Evolutionary conservation across 2,329 filamentous ascomycete genomes (phyloP).

Genomic region (Cryphonectria parasitica): DNA sequence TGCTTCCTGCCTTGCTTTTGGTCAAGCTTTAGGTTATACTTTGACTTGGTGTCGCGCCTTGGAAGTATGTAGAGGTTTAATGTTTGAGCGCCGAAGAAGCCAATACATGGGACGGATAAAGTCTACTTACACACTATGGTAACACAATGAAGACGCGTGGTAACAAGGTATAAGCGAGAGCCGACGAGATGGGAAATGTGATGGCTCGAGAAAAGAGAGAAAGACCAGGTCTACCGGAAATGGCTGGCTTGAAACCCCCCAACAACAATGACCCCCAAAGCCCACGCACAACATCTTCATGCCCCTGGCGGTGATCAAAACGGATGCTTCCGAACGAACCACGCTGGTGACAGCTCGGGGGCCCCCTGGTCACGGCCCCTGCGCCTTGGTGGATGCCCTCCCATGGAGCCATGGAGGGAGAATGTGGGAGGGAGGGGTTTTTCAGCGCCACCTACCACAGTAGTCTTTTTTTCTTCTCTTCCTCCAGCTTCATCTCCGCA

Average conservation of each 20-base stretch:
- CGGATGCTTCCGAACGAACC: conserved; percentile 2
- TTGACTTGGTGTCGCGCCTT: neutral
- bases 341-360: conserved; percentile 1
- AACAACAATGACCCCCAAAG: neutral
- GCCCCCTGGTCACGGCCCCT: neutral
- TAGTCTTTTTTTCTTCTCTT: neutral
- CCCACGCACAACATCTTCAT: neutral
- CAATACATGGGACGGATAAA: too few relatives aligned
- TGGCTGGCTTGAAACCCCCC: neutral
- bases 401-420: too few relatives aligned
- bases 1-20: neutral
- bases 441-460: neutral
- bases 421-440: neutral
- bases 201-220: neutral
- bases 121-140: too few relatives aligned
- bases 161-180: neutral
- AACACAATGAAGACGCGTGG: neutral
- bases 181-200: too few relatives aligned
- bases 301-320: neutral
- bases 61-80: too few relatives aligned
- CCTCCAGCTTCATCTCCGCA: neutral
- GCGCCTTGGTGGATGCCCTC: neutral
- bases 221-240: neutral
- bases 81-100: too few relatives aligned
- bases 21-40: too few relatives aligned